Evolutionary conservation across 2,329 filamentous ascomycete species (phyloP).

Genomic region (Cordyceps farinosa): DNA sequence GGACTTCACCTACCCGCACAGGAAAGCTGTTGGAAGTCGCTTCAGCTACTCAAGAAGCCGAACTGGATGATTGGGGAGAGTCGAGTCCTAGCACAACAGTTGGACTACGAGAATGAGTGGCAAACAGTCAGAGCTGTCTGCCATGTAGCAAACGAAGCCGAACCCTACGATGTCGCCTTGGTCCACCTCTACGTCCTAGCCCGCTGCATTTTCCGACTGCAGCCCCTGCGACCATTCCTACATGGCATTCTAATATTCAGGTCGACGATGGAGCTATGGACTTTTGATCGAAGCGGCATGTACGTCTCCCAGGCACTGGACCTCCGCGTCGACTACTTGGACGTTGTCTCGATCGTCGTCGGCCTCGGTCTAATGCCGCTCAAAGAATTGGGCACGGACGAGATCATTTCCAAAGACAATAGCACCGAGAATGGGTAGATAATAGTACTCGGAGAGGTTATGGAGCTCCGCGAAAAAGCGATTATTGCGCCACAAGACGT

Average conservation of each 20-base stretch:
- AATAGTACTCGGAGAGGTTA: background rate
- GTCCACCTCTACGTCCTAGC: background rate
- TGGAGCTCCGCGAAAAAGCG: background rate
- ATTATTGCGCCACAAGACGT: background rate
- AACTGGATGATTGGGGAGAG: background rate
- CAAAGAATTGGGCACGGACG: background rate
- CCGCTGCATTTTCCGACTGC: background rate
- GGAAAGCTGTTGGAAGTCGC: background rate
- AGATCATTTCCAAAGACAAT: background rate
- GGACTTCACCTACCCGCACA: background rate
- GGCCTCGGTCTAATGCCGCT: background rate
- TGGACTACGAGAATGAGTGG: background rate
- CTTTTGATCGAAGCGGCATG: conserved; percentile 1
- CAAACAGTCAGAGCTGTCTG: background rate
- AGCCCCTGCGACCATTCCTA: background rate
- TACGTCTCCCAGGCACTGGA: background rate
- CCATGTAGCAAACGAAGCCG: background rate
- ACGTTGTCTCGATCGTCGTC: background rate
- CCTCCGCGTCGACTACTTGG: background rate
- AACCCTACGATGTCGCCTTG: background rate
- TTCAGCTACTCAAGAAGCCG: background rate
- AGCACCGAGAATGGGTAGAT: background rate
- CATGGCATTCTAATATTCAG: background rate
- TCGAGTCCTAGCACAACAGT: background rate
- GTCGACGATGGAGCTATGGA: background rate